Evolutionary conservation across 2,329 filamentous ascomycete genomes (phyloP).

Genomic region (Elsinoe ampelina): DNA sequence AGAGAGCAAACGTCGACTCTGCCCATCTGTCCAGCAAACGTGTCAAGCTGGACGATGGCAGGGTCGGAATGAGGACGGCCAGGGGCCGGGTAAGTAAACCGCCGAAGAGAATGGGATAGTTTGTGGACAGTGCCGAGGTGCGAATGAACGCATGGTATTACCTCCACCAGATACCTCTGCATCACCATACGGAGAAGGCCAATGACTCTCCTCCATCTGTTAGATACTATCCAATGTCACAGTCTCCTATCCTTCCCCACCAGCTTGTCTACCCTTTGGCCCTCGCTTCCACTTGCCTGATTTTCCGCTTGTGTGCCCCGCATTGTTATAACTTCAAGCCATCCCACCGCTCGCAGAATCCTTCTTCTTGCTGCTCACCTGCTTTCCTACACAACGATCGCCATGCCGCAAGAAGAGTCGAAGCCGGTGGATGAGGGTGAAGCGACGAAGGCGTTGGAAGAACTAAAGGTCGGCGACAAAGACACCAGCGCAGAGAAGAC

Average conservation of each 20-base stretch:
- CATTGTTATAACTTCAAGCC: neutral
- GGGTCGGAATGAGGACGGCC: neutral
- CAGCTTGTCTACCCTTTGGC: too few species aligned
- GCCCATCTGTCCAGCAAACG: neutral
- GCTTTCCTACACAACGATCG: neutral
- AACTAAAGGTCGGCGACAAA: constrained; percentile 37
- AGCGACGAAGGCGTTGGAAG: constrained; percentile 33
- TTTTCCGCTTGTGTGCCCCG: neutral
- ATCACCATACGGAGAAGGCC: too few species aligned
- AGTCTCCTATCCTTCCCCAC: neutral
- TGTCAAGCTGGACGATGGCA: neutral
- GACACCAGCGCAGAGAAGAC: constrained; percentile 23
- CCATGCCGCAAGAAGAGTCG: constrained; percentile 50
- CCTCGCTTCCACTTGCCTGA: neutral
- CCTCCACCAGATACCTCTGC: too few species aligned
- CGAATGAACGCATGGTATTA: neutral
- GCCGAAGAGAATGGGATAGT: neutral
- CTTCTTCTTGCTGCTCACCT: neutral
- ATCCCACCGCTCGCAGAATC: neutral
- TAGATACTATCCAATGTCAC: neutral
- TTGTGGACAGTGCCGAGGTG: neutral
- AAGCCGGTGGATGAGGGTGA: constrained; percentile 51
- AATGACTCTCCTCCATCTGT: neutral
- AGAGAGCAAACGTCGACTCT: neutral
- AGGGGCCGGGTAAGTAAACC: neutral